Base-by-base conservation (phyloP, 345 rosid species). In the Dovyalis caffra region DNA sequence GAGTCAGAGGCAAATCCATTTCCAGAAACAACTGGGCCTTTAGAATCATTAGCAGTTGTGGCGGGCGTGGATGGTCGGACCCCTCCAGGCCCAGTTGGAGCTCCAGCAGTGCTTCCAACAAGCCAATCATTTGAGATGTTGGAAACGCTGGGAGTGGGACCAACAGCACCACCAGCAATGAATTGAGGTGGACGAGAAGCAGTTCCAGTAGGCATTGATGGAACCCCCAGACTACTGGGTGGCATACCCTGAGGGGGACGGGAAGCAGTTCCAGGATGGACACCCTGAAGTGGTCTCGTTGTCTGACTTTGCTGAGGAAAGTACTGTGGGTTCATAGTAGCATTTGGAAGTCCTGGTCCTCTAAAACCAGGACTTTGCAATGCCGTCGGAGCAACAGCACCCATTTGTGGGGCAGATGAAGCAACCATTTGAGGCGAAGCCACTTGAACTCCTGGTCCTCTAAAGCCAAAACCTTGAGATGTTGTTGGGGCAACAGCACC, bases 261-360 rank as follows among this genome's bases (percentile, higher is more conserved):
- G 56, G 84, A 76, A 53, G 88, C 79, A 78, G 85, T 78, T 72
- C 79, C 63, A 79, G 86, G 81, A 49, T 89, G 88, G 67, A 86
- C 83, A 33, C 79, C 78, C 85, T 91, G 95, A 72, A 85, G 78
- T 23, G 85, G 89, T 75, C 93, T 84, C 75, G 79, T 65, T 38
- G 77, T 64, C 71, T 77, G 95, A 78, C 70, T 84, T 33, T 82
- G 93, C 78, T 85, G 94, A 79, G 94, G 65, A 77, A 92, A 84
- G 77, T 79, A 81, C 6, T 83, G 81, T 74, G 80, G 95, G 81
- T 63, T 76, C 83, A 76, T 79, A 71, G 76, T 77, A 58, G 78
- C 73, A 84, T 84, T 90, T 43, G 89, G 86, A 84, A 74, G 79
- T 74, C 89, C 89, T 32, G 83, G 87, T 76, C 90, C 94, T 81